These are phyloP conservation scores for Vanderwaltozyma verrucispora DNA, from an alignment of 805 yeast species.

Conservation along the genomic window DNA sequence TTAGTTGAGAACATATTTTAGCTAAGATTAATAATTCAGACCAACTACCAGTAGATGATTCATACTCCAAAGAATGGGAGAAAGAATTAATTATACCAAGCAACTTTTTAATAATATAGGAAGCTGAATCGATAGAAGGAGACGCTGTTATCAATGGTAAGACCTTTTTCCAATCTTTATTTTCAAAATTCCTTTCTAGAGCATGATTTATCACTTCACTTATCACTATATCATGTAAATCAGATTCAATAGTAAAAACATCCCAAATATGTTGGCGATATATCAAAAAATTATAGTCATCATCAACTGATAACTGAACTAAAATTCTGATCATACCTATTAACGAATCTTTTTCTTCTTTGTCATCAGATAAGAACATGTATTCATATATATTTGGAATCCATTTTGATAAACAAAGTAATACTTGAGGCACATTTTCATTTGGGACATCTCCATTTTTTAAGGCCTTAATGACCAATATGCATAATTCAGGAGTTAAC, in stretches of 20 bases:
- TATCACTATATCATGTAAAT: conserved; percentile 43
- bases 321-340: conserved; percentile 50
- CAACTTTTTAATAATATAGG: conserved; percentile 47
- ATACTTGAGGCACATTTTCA: conserved; percentile 9
- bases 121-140: conserved; percentile 61
- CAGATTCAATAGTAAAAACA: conserved; percentile 48
- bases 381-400: conserved; percentile 47
- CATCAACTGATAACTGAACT: conserved; percentile 43
- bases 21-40: conserved; percentile 59
- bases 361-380: conserved; percentile 40
- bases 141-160: conserved; percentile 47
- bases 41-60: conserved; percentile 41
- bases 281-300: conserved; percentile 36
- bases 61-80: conserved; percentile 30
- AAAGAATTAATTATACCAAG: conserved; percentile 42
- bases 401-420: conserved; percentile 50
- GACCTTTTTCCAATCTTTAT: conserved; percentile 51
- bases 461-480: conserved; percentile 16
- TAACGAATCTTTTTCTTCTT: conserved; percentile 46
- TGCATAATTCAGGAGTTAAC: conserved; percentile 45
- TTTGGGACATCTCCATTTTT: conserved; percentile 10
- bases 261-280: conserved; percentile 60
- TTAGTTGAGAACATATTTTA: conserved; percentile 47
- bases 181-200: conserved; percentile 61
- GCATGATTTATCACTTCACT: conserved; percentile 67